These are phyloP conservation scores for Microascus cirrosus DNA, from an alignment of 2,329 filamentous ascomycete genomes.

Conservation along the genomic window DNA sequence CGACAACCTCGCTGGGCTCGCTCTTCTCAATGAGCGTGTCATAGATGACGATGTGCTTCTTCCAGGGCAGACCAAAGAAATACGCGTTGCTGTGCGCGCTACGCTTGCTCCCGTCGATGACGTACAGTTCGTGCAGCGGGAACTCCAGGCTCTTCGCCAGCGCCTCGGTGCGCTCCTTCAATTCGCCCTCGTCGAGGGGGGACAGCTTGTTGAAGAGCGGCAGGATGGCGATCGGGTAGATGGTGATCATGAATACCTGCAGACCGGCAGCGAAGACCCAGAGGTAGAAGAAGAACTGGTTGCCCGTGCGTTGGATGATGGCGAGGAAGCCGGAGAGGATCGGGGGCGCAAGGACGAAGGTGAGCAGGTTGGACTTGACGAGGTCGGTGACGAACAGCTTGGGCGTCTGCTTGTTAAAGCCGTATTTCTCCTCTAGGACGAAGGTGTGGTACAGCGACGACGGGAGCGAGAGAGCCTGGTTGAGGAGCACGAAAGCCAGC, in stretches of 20 bases:
- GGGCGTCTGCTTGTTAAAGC: slow-evolving; percentile 97
- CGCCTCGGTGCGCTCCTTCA: slow-evolving; percentile 80
- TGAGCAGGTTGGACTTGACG: slow-evolving; percentile 79
- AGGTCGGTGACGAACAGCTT: slow-evolving; percentile 82
- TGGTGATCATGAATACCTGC: slow-evolving; percentile 89
- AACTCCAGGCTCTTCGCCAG: slow-evolving; percentile 80
- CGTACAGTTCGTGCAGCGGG: slow-evolving; percentile 83
- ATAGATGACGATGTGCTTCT: slow-evolving; percentile 99
- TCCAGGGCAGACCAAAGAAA: slow-evolving; percentile 97
- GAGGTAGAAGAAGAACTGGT: slow-evolving; percentile 94
- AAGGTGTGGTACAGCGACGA: slow-evolving; percentile 87
- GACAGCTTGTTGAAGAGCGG: slow-evolving; percentile 98
- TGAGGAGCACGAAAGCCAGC: slow-evolving; percentile 73
- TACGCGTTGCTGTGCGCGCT: slow-evolving; percentile 84
- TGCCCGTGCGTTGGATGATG: slow-evolving; percentile 90
- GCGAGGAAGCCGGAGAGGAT: slow-evolving; percentile 85
- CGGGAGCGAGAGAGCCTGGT: slow-evolving; percentile 69
- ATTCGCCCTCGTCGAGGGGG: slow-evolving; percentile 71
- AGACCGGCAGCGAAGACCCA: slow-evolving; percentile 87
- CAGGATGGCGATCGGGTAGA: slow-evolving; percentile 89
- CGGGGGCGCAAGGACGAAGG: slow-evolving; percentile 69
- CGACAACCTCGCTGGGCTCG: slow-evolving; percentile 82
- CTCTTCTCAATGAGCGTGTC: slow-evolving; percentile 96
- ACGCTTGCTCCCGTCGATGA: slow-evolving; percentile 86
- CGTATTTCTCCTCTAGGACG: slow-evolving; percentile 90